A percentile compares a stretch with the other conserved stretches of the same genome.
Evolutionary conservation across 345 rosid species (phyloP).

Genomic region (Kandelia obovata): DNA sequence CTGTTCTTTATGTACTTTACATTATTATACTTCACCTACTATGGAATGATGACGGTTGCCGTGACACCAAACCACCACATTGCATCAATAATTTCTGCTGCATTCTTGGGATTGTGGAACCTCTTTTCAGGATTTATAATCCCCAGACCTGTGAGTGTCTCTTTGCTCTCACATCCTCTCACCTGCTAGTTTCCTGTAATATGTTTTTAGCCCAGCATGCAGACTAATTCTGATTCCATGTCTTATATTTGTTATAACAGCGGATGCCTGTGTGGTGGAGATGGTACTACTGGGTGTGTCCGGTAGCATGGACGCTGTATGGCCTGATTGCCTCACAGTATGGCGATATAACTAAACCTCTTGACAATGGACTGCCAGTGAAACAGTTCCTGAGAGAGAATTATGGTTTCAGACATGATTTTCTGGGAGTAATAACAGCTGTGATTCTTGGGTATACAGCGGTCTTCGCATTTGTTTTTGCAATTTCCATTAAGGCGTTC

Average conservation of each 20-base stretch:
- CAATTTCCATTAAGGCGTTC: constrained; percentile 12
- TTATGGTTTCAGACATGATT: constrained; percentile 21
- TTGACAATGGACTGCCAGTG: neutral
- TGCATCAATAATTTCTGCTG: constrained; percentile 47
- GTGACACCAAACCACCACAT: constrained; percentile 62
- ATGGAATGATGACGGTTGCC: constrained; percentile 72
- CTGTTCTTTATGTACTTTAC: constrained; percentile 57
- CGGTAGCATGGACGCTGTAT: constrained; percentile 22
- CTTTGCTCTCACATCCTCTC: neutral
- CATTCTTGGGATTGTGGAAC: constrained; percentile 53
- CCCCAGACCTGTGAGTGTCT: constrained; percentile 49
- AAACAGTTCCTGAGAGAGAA: neutral
- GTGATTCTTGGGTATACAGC: constrained; percentile 5
- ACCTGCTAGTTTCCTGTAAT: neutral
- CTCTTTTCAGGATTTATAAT: constrained; percentile 60
- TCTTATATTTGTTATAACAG: constrained; percentile 1
- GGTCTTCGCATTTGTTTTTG: constrained; percentile 18
- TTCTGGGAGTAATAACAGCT: constrained; percentile 16
- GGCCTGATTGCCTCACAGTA: constrained; percentile 21
- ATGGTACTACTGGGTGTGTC: constrained; percentile 28
- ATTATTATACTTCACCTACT: constrained; percentile 60
- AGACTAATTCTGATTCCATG: neutral
- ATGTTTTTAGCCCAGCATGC: too few relatives aligned
- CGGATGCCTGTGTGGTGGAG: constrained; percentile 28
- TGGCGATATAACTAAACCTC: neutral